Percentiles rank a stretch among this genome's conserved stretches.
These are phyloP conservation scores for Candida boidinii DNA, from an alignment of 805 yeast species.

Conservation along the genomic window DNA sequence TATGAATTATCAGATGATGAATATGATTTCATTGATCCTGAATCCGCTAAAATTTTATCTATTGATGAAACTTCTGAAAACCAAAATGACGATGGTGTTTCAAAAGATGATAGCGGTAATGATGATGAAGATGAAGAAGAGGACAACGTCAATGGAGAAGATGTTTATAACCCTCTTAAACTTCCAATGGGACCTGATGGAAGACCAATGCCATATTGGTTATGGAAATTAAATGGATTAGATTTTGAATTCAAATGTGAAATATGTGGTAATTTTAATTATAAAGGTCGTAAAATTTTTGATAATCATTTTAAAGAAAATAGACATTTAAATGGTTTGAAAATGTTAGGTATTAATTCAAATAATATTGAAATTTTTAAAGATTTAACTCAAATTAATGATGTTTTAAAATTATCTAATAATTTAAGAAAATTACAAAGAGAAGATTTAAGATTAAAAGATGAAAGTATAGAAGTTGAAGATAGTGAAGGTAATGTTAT, in stretches of 20 bases:
- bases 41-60: conserved; percentile 1
- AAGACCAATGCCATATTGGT: conserved; percentile 87
- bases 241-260: conserved; percentile 71
- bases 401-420: conserved; percentile 55
- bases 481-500: conserved; percentile 91
- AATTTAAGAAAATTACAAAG: conserved; percentile 30
- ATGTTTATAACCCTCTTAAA: conserved; percentile 37
- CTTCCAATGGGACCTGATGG: conserved; percentile 86
- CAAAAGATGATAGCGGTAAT: conserved; percentile 14
- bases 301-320: conserved; percentile 68
- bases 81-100: conserved; percentile 12
- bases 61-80: conserved; percentile 17
- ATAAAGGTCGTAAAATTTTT: conserved; percentile 65
- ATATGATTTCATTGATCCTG: conserved; percentile 12
- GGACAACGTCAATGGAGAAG: conserved; percentile 22
- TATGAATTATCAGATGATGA: conserved; percentile 27
- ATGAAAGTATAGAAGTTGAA: conserved; percentile 70
- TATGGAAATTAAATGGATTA: conserved; percentile 82
- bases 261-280: conserved; percentile 69
- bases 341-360: conserved; percentile 61
- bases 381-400: conserved; percentile 59
- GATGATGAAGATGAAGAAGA: conserved; percentile 25
- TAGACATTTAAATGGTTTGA: conserved; percentile 66
- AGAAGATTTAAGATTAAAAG: conserved; percentile 31
- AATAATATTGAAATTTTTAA: conserved; percentile 38